These are phyloP conservation scores for Termitomyces bulborhizus DNA, from an alignment of 768 basidiomycete species.

Conservation along the genomic window DNA sequence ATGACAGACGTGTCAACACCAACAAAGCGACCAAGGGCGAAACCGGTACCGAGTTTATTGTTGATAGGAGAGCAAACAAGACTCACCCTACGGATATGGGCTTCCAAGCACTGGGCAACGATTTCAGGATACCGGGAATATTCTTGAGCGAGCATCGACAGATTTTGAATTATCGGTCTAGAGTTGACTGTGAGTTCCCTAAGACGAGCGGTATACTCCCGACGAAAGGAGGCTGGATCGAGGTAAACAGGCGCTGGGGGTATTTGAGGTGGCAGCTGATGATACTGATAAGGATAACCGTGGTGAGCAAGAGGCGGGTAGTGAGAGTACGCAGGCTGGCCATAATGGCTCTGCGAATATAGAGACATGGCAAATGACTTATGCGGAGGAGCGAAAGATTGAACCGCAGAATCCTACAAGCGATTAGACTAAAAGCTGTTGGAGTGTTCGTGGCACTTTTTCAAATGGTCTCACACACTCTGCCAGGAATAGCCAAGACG, in stretches of 20 bases:
- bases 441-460: slow-evolving; percentile 27
- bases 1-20: slow-evolving; percentile 3
- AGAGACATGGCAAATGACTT: slow-evolving; percentile 47
- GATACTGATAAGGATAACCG: slow-evolving; percentile 36
- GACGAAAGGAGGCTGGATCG: slow-evolving; percentile 70
- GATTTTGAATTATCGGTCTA: slow-evolving; percentile 85
- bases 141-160: slow-evolving; percentile 91
- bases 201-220: slow-evolving; percentile 71
- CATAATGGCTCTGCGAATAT: slow-evolving; percentile 59
- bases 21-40: slow-evolving; percentile 11
- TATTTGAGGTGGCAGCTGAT: slow-evolving; percentile 40
- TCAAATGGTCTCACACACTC: slow-evolving; percentile 47
- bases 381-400: slow-evolving; percentile 15
- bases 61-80: slow-evolving; percentile 7
- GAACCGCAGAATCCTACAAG: slow-evolving; percentile 12
- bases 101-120: slow-evolving; percentile 75
- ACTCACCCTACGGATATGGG: slow-evolving; percentile 90
- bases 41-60: slow-evolving; percentile 14
- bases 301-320: slow-evolving; percentile 36
- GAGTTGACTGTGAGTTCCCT: slow-evolving; percentile 89
- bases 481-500: slow-evolving; percentile 32
- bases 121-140: slow-evolving; percentile 72
- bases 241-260: slow-evolving; percentile 32
- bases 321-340: slow-evolving; percentile 48
- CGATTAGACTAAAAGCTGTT: slow-evolving; percentile 9